Percentiles rank a stretch among this genome's conserved stretches.
phyloP scores from a whole-genome alignment of 1,284 basidiomycete species.

The Cutaneotrichosporon dermatis region DNA sequence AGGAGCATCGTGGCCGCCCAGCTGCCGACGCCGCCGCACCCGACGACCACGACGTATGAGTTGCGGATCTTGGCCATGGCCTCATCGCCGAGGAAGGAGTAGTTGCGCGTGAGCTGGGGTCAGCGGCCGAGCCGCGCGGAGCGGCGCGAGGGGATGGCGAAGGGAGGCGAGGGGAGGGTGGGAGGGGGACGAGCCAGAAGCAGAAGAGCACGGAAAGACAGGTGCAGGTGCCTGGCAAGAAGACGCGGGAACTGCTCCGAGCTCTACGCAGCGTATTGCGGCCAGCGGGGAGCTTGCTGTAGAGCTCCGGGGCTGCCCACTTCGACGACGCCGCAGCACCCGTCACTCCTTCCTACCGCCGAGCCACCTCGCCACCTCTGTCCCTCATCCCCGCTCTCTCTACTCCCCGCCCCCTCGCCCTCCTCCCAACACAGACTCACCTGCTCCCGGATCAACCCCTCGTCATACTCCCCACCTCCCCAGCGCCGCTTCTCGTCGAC shows the following conservation, averaged over 20 bases:
- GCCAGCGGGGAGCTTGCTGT: too few species aligned
- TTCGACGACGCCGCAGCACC: too few species aligned
- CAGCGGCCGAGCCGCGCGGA: not conserved
- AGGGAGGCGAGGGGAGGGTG: not conserved
- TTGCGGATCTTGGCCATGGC: constrained; percentile 74
- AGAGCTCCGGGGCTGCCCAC: too few species aligned
- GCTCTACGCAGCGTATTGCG: too few species aligned
- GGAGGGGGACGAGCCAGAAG: too few species aligned
- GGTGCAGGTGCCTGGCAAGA: too few species aligned
- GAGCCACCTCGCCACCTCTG: too few species aligned
- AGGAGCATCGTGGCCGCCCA: constrained; percentile 94
- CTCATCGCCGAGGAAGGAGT: constrained; percentile 89
- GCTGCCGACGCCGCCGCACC: constrained; percentile 93
- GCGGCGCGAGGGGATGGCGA: not conserved
- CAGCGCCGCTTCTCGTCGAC: constrained; percentile 11
- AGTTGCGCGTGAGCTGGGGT: constrained; percentile 80
- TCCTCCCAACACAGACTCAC: constrained; percentile 25
- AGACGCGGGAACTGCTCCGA: too few species aligned
- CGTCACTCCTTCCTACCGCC: too few species aligned
- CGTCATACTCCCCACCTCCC: constrained; percentile 58
- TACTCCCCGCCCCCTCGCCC: too few species aligned
- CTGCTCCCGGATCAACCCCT: constrained; percentile 68
- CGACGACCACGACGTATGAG: constrained; percentile 77
- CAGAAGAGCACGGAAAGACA: too few species aligned
- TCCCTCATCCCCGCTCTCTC: too few species aligned